Percentiles rank a stretch among this genome's conserved stretches.
Evolutionary conservation across 2,329 filamentous ascomycete genomes (phyloP).

Genomic region (Phaeosphaeriaceae sp.): DNA sequence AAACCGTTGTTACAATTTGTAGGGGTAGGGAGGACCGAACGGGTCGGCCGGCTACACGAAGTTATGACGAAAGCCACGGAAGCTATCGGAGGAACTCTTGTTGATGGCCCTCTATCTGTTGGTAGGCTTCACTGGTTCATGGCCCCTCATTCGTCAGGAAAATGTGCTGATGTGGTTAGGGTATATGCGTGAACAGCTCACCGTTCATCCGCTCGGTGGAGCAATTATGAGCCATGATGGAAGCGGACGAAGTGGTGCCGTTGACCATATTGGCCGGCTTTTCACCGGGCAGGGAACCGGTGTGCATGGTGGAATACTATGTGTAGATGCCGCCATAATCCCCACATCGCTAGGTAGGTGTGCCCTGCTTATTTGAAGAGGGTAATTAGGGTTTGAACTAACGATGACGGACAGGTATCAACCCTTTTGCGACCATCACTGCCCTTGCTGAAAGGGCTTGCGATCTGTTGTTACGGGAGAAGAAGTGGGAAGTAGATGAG

Average conservation of each 20-base stretch:
- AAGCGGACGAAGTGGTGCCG: slow-evolving; percentile 63
- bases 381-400: too few relatives aligned
- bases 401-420: slow-evolving; percentile 51
- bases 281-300: slow-evolving; percentile 61
- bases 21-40: slow-evolving; percentile 65
- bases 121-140: slow-evolving; percentile 38
- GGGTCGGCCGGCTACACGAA: slow-evolving; percentile 60
- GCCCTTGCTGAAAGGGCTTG: slow-evolving; percentile 71
- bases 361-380: not conserved
- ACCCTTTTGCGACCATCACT: slow-evolving; percentile 72
- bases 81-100: slow-evolving; percentile 64
- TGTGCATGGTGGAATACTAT: slow-evolving; percentile 64
- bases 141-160: slow-evolving; percentile 34
- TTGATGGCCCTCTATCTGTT: not conserved
- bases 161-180: too few relatives aligned
- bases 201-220: slow-evolving; percentile 72
- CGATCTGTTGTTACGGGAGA: slow-evolving; percentile 45
- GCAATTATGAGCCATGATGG: slow-evolving; percentile 67
- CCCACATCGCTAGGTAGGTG: slow-evolving; percentile 62
- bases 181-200: slow-evolving; percentile 46
- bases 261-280: slow-evolving; percentile 67
- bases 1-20: slow-evolving; percentile 55
- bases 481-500: slow-evolving; percentile 51
- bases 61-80: slow-evolving; percentile 62
- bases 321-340: slow-evolving; percentile 67